Conservation (phyloP, 495 filamentous ascomycete genomes). For the Penicillium cataractarum region DNA sequence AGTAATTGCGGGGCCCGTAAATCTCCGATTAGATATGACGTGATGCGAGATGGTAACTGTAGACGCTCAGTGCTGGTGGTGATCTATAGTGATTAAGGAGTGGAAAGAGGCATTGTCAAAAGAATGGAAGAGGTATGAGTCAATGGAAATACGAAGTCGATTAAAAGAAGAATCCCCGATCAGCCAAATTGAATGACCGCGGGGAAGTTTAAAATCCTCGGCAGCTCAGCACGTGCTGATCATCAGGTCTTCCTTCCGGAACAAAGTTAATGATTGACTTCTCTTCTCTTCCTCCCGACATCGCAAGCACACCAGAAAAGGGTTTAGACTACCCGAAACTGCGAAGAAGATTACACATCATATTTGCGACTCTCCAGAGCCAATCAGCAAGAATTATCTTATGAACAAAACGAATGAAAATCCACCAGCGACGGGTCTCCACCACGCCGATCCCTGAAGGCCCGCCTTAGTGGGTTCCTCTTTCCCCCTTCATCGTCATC, state of each 20-base stretch:
- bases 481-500: neutral
- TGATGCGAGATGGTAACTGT: neutral
- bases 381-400: neutral
- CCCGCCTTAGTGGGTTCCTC: neutral
- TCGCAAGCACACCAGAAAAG: constrained; percentile 34
- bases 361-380: neutral
- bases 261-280: too few species aligned
- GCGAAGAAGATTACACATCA: constrained; percentile 1
- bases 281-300: too few species aligned
- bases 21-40: constrained; percentile 8
- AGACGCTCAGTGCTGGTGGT: neutral
- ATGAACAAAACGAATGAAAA: neutral
- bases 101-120: neutral
- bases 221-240: constrained; percentile 18
- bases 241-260: neutral
- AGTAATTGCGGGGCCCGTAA: neutral
- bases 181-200: neutral
- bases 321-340: constrained; percentile 22
- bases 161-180: neutral
- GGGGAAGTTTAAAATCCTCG: constrained; percentile 22
- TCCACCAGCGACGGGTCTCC: neutral
- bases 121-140: neutral
- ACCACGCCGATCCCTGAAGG: neutral
- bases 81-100: neutral
- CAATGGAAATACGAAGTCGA: neutral